These are phyloP conservation scores for Fusarium tanahbumbuense DNA, from an alignment of 2,329 filamentous ascomycete species.

Conservation along the genomic window DNA sequence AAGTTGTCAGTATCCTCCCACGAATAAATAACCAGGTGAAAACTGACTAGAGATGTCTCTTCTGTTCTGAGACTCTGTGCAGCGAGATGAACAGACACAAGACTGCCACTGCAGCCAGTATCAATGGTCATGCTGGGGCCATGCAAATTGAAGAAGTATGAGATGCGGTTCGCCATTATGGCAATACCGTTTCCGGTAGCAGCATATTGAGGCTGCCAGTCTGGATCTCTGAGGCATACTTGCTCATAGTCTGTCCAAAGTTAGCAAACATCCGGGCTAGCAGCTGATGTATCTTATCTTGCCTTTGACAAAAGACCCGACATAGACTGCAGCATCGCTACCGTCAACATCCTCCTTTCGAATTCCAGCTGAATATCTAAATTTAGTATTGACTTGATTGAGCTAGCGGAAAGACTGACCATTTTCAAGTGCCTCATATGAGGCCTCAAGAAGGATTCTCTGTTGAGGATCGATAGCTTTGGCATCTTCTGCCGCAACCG, in stretches of 20 bases:
- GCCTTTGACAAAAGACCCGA: constrained; percentile 65
- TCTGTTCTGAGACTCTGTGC: constrained; percentile 60
- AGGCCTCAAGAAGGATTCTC: constrained; percentile 62
- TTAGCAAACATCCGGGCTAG: constrained; percentile 2
- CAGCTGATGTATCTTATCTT: background rate
- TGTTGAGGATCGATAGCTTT: constrained; percentile 66
- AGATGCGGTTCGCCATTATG: constrained; percentile 67
- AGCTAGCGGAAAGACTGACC: constrained; percentile 45
- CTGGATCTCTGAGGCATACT: constrained; percentile 61
- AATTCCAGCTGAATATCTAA: constrained; percentile 54
- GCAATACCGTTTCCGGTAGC: constrained; percentile 65
- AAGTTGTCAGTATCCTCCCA: constrained; percentile 25
- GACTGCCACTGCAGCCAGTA: constrained; percentile 68
- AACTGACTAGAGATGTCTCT: constrained; percentile 56
- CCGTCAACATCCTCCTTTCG: constrained; percentile 57
- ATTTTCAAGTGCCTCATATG: constrained; percentile 64
- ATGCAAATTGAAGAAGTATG: constrained; percentile 65
- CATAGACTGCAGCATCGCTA: constrained; percentile 60
- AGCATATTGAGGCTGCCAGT: constrained; percentile 62
- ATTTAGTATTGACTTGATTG: background rate
- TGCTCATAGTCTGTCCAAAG: constrained; percentile 60
- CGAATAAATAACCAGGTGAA: background rate
- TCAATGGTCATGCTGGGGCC: constrained; percentile 69
- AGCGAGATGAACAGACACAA: constrained; percentile 66
- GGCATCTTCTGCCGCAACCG: constrained; percentile 61